phyloP scores from a whole-genome alignment of 2,329 filamentous ascomycete genomes.

The Fusarium nelsonii region DNA sequence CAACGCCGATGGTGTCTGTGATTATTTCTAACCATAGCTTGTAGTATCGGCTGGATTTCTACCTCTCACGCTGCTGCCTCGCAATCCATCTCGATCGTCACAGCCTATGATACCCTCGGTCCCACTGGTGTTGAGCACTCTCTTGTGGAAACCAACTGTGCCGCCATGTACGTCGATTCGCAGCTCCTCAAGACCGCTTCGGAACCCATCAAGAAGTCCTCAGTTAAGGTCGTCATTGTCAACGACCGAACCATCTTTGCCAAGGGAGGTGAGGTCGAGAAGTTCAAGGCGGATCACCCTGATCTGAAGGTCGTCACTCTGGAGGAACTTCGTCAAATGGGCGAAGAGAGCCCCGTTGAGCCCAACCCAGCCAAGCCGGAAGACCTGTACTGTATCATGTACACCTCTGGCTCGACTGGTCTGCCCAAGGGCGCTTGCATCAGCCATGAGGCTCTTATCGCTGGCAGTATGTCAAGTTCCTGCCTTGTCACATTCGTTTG shows the following conservation, averaged over 20 bases:
- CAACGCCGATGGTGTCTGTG: neutral
- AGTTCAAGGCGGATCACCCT: conserved; percentile 68
- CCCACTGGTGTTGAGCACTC: conserved; percentile 88
- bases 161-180: conserved; percentile 88
- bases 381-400: conserved; percentile 87
- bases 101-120: conserved; percentile 93
- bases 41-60: conserved; percentile 83
- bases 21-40: neutral
- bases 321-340: conserved; percentile 67
- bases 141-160: conserved; percentile 81
- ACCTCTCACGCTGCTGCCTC: conserved; percentile 82
- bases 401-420: conserved; percentile 91
- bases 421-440: conserved; percentile 89
- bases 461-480: conserved; percentile 66
- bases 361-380: conserved; percentile 78
- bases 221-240: conserved; percentile 72
- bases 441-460: conserved; percentile 82
- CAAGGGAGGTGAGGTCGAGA: conserved; percentile 63
- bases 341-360: conserved; percentile 76
- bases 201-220: conserved; percentile 67
- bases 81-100: conserved; percentile 92
- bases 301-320: conserved; percentile 66
- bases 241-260: conserved; percentile 69
- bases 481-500: conserved; percentile 7
- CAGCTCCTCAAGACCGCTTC: conserved; percentile 75